Conservation (phyloP, 495 filamentous ascomycete species). For the Penicillium crystallinum region DNA sequence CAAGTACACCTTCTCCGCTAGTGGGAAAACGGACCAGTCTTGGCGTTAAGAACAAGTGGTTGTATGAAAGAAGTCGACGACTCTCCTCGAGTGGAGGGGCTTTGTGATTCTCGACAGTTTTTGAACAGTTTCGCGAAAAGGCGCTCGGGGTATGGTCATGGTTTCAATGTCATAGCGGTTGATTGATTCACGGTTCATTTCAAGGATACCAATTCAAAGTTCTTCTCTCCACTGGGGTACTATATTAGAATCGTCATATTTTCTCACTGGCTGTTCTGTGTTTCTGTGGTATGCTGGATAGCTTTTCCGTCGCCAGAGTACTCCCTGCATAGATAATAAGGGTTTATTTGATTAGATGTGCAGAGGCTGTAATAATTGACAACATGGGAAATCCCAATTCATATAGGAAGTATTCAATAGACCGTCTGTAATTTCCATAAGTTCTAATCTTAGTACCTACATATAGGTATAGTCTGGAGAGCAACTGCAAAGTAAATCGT, state of each 20-base stretch:
- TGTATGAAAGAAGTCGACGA: slow-evolving; percentile 68
- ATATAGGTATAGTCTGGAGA: too few species aligned
- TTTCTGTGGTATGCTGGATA: not conserved
- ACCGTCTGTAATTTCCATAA: not conserved
- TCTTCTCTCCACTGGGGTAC: not conserved
- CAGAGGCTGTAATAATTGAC: not conserved
- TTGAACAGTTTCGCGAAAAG: not conserved
- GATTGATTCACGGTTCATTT: slow-evolving; percentile 4
- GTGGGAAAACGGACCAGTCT: slow-evolving; percentile 63
- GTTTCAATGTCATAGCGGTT: slow-evolving; percentile 2
- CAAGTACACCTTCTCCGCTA: slow-evolving; percentile 59
- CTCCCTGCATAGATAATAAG: not conserved
- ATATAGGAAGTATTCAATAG: not conserved
- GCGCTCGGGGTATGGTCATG: slow-evolving; percentile 8
- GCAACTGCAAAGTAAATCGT: not conserved
- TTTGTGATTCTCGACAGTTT: slow-evolving; percentile 17
- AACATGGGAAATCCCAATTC: too few species aligned
- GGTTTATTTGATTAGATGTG: too few species aligned
- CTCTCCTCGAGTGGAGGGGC: slow-evolving; percentile 40
- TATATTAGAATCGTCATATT: not conserved
- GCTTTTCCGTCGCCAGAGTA: not conserved
- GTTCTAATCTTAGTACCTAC: not conserved
- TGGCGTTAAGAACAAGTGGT: slow-evolving; percentile 80
- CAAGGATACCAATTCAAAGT: slow-evolving; percentile 5
- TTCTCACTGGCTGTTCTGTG: not conserved